These are phyloP conservation scores for Parastagonospora avenae DNA, from an alignment of 2,329 filamentous ascomycete genomes.

Conservation along the genomic window DNA sequence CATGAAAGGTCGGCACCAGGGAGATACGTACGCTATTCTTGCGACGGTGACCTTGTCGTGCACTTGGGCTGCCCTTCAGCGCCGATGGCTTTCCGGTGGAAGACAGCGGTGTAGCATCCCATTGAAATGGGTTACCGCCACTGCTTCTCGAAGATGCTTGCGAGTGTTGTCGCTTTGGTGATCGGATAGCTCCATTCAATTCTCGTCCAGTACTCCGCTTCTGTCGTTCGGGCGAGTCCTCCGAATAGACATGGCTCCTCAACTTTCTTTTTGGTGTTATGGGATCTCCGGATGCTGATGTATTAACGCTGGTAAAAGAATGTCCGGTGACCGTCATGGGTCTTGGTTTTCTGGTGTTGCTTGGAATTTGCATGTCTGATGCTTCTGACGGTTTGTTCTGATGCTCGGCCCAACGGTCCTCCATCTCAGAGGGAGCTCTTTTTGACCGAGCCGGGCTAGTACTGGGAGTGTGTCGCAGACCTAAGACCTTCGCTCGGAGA, in stretches of 20 bases:
- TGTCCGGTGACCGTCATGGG: slow-evolving; percentile 42
- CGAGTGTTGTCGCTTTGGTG: slow-evolving; percentile 46
- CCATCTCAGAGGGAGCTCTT: background rate
- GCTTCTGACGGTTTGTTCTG: slow-evolving; percentile 7
- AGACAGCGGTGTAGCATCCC: slow-evolving; percentile 47
- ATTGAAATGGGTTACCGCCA: slow-evolving; percentile 54
- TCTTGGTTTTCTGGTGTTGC: slow-evolving; percentile 42
- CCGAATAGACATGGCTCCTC: slow-evolving; percentile 42
- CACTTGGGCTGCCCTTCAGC: slow-evolving; percentile 52
- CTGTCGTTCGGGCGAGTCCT: slow-evolving; percentile 46
- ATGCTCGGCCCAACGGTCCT: background rate
- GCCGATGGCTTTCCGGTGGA: slow-evolving; percentile 48
- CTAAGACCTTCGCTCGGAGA: slow-evolving; percentile 21
- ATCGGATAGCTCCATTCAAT: slow-evolving; percentile 38
- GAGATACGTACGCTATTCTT: slow-evolving; percentile 55
- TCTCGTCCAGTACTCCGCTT: slow-evolving; percentile 40
- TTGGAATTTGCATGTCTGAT: slow-evolving; percentile 24
- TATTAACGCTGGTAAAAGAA: slow-evolving; percentile 35
- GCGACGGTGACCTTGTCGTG: slow-evolving; percentile 50
- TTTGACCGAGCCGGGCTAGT: slow-evolving; percentile 2
- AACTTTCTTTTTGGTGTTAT: slow-evolving; percentile 44
- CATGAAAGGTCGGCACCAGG: slow-evolving; percentile 49
- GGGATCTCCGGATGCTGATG: slow-evolving; percentile 30
- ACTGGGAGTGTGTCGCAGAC: slow-evolving; percentile 15
- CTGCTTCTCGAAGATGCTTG: slow-evolving; percentile 50